Conservation (phyloP, 495 filamentous ascomycete genomes). For the Tuber microsphaerosporum region DNA sequence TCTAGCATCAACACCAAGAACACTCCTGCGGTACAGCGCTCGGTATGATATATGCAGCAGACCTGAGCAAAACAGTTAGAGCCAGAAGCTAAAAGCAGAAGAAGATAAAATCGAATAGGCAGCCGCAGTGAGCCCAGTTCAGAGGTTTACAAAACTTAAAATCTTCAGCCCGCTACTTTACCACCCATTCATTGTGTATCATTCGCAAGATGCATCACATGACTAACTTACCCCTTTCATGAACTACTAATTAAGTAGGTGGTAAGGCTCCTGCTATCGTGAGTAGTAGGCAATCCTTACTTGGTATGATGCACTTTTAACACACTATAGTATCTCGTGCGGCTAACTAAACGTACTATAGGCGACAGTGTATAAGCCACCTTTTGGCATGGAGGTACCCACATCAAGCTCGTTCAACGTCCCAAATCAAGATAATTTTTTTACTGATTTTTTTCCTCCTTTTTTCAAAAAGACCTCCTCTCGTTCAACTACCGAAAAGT, state of each 20-base stretch:
- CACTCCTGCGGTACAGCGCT: too few species aligned
- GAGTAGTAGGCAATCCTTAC: background rate
- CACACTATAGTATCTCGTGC: background rate
- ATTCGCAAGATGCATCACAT: background rate
- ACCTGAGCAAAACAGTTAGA: too few species aligned
- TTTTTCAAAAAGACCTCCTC: too few species aligned
- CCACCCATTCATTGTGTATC: background rate
- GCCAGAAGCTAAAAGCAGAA: too few species aligned
- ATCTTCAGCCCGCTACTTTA: background rate
- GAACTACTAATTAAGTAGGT: background rate
- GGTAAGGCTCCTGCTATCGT: background rate
- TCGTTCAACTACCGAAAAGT: background rate
- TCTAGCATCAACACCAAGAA: background rate
- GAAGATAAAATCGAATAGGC: too few species aligned
- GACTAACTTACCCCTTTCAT: background rate
- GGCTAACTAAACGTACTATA: background rate
- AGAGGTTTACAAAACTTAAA: background rate
- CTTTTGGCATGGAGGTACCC: background rate
- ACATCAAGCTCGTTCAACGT: too few species aligned
- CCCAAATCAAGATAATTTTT: background rate
- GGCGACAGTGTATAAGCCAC: background rate
- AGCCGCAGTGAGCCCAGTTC: background rate
- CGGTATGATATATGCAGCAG: too few species aligned
- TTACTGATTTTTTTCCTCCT: background rate
- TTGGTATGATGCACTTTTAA: background rate